Evolutionary conservation across 208 protist genomes (phyloP).

Genomic region (Eutreptiella sp.): DNA sequence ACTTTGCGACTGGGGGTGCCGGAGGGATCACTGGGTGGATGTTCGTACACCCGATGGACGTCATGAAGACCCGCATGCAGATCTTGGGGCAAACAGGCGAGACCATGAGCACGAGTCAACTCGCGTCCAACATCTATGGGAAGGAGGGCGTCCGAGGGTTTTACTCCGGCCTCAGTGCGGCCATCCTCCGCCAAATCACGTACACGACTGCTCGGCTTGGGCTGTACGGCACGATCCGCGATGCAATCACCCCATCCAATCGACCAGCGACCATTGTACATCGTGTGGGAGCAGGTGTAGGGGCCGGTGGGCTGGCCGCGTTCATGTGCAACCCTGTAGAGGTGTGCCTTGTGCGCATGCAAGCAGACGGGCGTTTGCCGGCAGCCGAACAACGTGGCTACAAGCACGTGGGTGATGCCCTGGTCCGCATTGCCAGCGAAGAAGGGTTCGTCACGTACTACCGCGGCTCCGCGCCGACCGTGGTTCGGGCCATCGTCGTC

Average conservation of each 20-base stretch:
- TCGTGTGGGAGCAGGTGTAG: too few relatives aligned
- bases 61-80: constrained; percentile 83
- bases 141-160: constrained; percentile 38
- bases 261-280: too few relatives aligned
- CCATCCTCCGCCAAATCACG: constrained; percentile 55
- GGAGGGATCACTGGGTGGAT: constrained; percentile 75
- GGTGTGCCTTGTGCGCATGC: too few relatives aligned
- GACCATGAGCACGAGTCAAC: too few relatives aligned
- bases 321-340: too few relatives aligned
- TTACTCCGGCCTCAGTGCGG: constrained; percentile 66
- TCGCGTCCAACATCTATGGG: constrained; percentile 44
- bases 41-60: constrained; percentile 82
- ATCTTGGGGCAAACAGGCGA: constrained; percentile 49
- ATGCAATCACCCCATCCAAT: constrained; percentile 63
- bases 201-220: constrained; percentile 74
- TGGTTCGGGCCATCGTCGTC: constrained; percentile 62
- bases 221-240: constrained; percentile 76
- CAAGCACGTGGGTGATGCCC: too few relatives aligned
- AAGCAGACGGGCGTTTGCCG: too few relatives aligned
- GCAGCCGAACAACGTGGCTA: constrained; percentile 23
- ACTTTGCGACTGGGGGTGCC: constrained; percentile 58
- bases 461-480: constrained; percentile 41
- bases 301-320: too few relatives aligned
- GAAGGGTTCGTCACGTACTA: too few relatives aligned
- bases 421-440: too few relatives aligned